Evolutionary conservation across 2,329 filamentous ascomycete species (phyloP).

Genomic region (Drechmeria coniospora): DNA sequence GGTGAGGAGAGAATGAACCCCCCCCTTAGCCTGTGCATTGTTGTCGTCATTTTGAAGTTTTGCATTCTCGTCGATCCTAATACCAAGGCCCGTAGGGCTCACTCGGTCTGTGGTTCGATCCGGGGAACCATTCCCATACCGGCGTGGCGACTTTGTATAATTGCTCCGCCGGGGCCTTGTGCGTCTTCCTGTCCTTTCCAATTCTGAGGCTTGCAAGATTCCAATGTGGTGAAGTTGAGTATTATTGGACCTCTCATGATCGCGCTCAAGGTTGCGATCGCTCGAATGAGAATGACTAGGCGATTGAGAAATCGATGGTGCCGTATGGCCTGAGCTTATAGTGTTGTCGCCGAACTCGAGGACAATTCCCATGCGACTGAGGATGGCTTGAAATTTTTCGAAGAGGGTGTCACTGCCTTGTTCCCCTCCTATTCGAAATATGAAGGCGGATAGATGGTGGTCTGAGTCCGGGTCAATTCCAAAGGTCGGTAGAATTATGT

Average conservation of each 20-base stretch:
- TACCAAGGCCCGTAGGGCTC: no score
- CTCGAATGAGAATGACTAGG: conserved; percentile 7
- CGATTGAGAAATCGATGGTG: conserved; percentile 10
- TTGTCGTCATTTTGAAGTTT: no score
- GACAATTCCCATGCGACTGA: conserved; percentile 55
- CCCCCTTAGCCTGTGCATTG: no score
- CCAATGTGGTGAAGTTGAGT: not conserved
- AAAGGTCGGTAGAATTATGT: conserved; percentile 55
- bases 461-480: conserved; percentile 59
- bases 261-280: conserved; percentile 5
- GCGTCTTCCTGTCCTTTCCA: no score
- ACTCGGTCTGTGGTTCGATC: no score
- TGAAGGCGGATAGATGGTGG: conserved; percentile 58
- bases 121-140: no score
- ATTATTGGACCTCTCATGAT: not conserved
- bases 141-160: no score
- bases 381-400: conserved; percentile 54
- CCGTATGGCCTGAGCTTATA: conserved; percentile 10
- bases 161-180: no score
- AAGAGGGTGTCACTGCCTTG: conserved; percentile 41
- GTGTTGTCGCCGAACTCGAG: conserved; percentile 41
- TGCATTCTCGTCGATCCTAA: no score
- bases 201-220: no score
- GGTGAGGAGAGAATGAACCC: no score
- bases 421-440: conserved; percentile 63